phyloP scores from a whole-genome alignment of 176 grass and related monocot species.

The Hyparrhenia diplandra region DNA sequence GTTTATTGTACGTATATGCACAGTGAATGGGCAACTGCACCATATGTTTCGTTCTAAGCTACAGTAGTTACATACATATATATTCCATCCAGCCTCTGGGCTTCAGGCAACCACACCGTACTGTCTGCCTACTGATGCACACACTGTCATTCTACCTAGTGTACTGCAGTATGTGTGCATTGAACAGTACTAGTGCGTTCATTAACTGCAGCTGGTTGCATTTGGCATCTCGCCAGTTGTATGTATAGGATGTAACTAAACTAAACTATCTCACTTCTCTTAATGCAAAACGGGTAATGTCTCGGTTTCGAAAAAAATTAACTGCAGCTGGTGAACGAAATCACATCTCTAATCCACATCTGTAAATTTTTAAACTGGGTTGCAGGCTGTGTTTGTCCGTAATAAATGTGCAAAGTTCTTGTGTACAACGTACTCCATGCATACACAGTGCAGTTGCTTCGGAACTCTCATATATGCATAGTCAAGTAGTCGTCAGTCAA shows the following conservation, averaged over 20 bases:
- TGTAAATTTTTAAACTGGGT: not conserved
- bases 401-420: not conserved
- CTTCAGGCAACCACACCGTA: not conserved
- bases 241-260: too few species aligned
- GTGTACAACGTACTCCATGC: not conserved
- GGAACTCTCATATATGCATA: not conserved
- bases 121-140: not conserved
- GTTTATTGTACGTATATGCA: not conserved
- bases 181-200: too few species aligned
- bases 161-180: not conserved
- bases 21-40: not conserved
- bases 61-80: too few species aligned
- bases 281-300: too few species aligned
- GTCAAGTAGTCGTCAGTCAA: conserved; percentile 2
- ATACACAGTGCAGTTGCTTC: not conserved
- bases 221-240: too few species aligned
- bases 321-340: not conserved
- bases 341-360: not conserved
- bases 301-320: too few species aligned
- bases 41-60: not conserved
- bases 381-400: not conserved
- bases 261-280: too few species aligned
- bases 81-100: too few species aligned
- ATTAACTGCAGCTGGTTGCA: too few species aligned
- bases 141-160: not conserved